A percentile compares a stretch with the other conserved stretches of the same genome.
phyloP scores from a whole-genome alignment of 2,329 filamentous ascomycete genomes.

The Paecilomyces formosus region DNA sequence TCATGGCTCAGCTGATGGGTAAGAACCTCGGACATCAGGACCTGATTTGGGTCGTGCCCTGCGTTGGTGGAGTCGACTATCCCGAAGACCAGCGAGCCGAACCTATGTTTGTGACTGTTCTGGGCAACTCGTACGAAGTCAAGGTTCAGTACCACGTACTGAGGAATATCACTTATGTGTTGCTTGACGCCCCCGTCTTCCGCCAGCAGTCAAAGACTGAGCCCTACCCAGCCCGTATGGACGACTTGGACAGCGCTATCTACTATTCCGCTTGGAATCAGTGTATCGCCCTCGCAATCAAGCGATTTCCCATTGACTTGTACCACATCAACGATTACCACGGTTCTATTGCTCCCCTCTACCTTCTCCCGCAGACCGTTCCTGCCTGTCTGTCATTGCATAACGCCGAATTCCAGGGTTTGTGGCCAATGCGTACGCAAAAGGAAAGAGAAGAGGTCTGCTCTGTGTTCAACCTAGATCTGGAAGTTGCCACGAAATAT shows the following conservation, averaged over 20 bases:
- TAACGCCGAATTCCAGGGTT: conserved; percentile 62
- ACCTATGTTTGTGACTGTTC: conserved; percentile 55
- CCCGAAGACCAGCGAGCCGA: conserved; percentile 52
- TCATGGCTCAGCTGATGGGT: conserved; percentile 64
- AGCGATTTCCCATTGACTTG: conserved; percentile 56
- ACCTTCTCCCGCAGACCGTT: conserved; percentile 56
- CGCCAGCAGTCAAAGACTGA: conserved; percentile 55
- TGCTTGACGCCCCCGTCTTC: conserved; percentile 61
- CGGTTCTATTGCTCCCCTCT: conserved; percentile 55
- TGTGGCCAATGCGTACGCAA: conserved; percentile 59
- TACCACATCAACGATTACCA: conserved; percentile 64
- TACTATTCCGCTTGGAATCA: conserved; percentile 66
- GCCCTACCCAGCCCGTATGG: conserved; percentile 62
- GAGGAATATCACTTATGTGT: conserved; percentile 61
- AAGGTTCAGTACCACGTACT: conserved; percentile 57
- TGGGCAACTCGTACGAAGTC: conserved; percentile 54
- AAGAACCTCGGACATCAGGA: conserved; percentile 58
- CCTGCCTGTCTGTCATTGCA: conserved; percentile 59
- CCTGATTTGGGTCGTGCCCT: conserved; percentile 58
- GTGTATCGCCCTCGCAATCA: conserved; percentile 58
- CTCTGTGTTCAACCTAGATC: conserved; percentile 55
- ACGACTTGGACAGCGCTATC: conserved; percentile 60
- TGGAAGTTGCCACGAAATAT: conserved; percentile 52
- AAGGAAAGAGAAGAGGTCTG: conserved; percentile 58
- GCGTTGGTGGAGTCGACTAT: conserved; percentile 58